phyloP scores from a whole-genome alignment of 78 protist species.

The Dictyostelium firmibasis region DNA sequence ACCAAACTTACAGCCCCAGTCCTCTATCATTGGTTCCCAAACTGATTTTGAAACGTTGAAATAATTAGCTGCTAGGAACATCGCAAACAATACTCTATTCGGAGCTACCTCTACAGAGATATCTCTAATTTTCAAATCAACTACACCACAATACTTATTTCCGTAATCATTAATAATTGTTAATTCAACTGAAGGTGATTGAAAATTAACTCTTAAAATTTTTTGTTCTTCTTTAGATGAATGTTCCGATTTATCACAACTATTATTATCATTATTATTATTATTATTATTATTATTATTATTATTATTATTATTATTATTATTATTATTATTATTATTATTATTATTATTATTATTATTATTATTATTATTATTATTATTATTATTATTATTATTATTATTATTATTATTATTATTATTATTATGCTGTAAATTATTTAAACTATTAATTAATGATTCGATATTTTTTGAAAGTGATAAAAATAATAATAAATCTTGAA shows the following conservation, averaged over 20 bases:
- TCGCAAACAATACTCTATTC: neutral
- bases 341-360: no score
- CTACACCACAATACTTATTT: constrained; percentile 27
- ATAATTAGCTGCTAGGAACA: constrained; percentile 44
- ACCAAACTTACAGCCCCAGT: constrained; percentile 66
- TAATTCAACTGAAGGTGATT: constrained; percentile 10
- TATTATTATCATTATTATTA: neutral
- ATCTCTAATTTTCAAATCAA: constrained; percentile 16
- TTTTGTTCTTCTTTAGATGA: neutral
- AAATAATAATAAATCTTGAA: constrained; percentile 57
- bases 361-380: no score
- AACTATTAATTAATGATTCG: neutral
- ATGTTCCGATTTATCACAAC: neutral
- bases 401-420: neutral
- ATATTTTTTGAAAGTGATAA: neutral
- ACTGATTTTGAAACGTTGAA: constrained; percentile 36
- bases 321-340: neutral
- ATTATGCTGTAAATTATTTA: neutral
- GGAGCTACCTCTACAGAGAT: constrained; percentile 27
- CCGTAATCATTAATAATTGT: constrained; percentile 58
- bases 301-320: neutral
- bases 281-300: neutral
- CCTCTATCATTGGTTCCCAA: constrained; percentile 68
- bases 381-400: neutral
- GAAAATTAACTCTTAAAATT: constrained; percentile 22